Evolutionary conservation across 1,139 yeast species (phyloP).

Genomic region (Hyphopichia buzzinii): DNA sequence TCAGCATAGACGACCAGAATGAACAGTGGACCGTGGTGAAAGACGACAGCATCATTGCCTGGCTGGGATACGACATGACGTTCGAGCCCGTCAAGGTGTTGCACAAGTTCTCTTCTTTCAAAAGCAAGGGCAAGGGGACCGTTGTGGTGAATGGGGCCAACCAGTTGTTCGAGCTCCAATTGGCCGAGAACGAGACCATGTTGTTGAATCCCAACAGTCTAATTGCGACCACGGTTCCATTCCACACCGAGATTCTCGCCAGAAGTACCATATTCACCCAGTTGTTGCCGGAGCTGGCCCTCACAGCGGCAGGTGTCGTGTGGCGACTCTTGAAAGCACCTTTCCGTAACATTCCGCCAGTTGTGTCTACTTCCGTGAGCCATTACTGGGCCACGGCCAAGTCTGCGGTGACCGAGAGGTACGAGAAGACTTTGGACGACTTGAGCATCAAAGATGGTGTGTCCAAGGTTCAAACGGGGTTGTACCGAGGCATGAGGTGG

Average conservation of each 20-base stretch:
- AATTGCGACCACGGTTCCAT: slow-evolving; percentile 26
- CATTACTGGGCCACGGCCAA: neutral
- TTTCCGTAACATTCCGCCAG: neutral
- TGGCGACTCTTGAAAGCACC: neutral
- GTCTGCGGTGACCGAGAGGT: neutral
- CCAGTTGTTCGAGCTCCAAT: slow-evolving; percentile 28
- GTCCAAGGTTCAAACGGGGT: neutral
- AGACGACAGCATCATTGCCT: slow-evolving; percentile 36
- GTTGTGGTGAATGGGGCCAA: slow-evolving; percentile 37
- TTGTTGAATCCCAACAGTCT: slow-evolving; percentile 34
- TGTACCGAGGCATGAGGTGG: neutral
- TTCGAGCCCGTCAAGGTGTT: slow-evolving; percentile 17
- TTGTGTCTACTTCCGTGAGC: neutral
- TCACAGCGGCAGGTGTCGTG: neutral
- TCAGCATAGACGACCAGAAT: slow-evolving; percentile 17
- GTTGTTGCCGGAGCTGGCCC: neutral
- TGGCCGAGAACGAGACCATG: slow-evolving; percentile 31
- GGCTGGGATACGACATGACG: slow-evolving; percentile 42
- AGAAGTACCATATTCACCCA: neutral
- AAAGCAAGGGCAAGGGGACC: slow-evolving; percentile 34
- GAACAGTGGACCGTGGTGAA: slow-evolving; percentile 37
- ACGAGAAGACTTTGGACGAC: neutral
- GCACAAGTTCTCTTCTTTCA: slow-evolving; percentile 18
- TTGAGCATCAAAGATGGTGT: neutral
- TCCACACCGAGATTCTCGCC: slow-evolving; percentile 1